Evolutionary conservation across 768 basidiomycete genomes (phyloP).

Genomic region (Gloeophyllum trabeum): DNA sequence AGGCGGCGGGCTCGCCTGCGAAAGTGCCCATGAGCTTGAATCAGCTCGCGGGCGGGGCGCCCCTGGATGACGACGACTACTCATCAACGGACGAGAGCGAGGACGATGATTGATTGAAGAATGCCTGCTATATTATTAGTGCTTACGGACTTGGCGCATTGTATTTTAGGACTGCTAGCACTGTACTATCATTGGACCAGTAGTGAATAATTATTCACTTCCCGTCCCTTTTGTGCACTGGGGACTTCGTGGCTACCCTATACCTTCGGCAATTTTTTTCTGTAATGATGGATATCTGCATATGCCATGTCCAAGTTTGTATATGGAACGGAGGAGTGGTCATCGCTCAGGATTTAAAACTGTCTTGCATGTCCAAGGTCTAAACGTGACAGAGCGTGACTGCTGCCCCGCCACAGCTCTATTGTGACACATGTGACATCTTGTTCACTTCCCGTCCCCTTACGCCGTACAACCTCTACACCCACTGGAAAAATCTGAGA

Average conservation of each 20-base stretch:
- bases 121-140: slow-evolving; percentile 10
- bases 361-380: too few relatives aligned
- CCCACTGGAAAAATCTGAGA: too few relatives aligned
- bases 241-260: not conserved
- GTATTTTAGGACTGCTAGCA: not conserved
- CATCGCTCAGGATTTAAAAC: too few relatives aligned
- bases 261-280: not conserved
- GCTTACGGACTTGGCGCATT: slow-evolving; percentile 20
- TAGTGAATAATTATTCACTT: not conserved
- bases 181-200: not conserved
- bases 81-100: slow-evolving; percentile 26
- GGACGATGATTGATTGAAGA: not conserved
- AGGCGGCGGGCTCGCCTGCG: slow-evolving; percentile 12
- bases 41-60: slow-evolving; percentile 2
- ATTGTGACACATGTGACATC: too few relatives aligned
- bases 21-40: slow-evolving; percentile 6
- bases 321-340: too few relatives aligned
- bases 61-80: slow-evolving; percentile 35
- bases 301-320: too few relatives aligned
- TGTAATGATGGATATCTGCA: too few relatives aligned
- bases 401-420: too few relatives aligned
- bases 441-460: too few relatives aligned
- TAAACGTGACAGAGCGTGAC: too few relatives aligned
- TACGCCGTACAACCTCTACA: too few relatives aligned
- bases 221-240: not conserved